Evolutionary conservation across 176 grass and related monocot species (phyloP).

Genomic region (Avena insularis): DNA sequence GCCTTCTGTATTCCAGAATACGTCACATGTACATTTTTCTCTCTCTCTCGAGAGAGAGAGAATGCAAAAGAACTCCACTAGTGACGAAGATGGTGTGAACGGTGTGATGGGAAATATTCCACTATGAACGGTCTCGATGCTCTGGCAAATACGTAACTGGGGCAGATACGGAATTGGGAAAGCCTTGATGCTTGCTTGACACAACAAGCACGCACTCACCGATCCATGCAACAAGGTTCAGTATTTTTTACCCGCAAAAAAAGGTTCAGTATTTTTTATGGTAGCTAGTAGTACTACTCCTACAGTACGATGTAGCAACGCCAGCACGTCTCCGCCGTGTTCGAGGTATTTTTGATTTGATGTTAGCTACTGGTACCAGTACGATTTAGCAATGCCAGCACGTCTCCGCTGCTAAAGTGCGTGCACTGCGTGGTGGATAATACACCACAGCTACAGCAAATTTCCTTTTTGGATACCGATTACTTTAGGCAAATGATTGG

Average conservation of each 20-base stretch:
- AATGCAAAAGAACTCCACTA: background rate
- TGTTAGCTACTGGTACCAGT: too few relatives aligned
- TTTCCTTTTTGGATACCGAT: too few relatives aligned
- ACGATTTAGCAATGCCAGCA: background rate
- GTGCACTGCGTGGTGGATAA: background rate
- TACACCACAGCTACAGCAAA: too few relatives aligned
- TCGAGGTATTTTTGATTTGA: background rate
- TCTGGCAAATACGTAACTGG: background rate
- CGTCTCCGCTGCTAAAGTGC: background rate
- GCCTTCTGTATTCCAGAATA: background rate
- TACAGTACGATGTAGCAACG: too few relatives aligned
- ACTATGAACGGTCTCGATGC: background rate
- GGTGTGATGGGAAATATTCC: background rate
- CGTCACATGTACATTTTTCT: too few relatives aligned
- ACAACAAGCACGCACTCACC: background rate
- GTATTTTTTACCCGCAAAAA: too few relatives aligned
- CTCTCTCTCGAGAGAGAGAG: too few relatives aligned
- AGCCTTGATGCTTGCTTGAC: background rate
- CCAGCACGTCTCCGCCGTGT: background rate
- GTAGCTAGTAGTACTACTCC: too few relatives aligned
- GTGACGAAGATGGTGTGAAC: background rate
- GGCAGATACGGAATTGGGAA: background rate
- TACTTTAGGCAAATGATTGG: conserved; percentile 7
- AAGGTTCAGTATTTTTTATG: too few relatives aligned
- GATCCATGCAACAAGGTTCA: background rate